Evolutionary conservation across 768 basidiomycete genomes (phyloP).

Genomic region (Cystoderma amianthinum): DNA sequence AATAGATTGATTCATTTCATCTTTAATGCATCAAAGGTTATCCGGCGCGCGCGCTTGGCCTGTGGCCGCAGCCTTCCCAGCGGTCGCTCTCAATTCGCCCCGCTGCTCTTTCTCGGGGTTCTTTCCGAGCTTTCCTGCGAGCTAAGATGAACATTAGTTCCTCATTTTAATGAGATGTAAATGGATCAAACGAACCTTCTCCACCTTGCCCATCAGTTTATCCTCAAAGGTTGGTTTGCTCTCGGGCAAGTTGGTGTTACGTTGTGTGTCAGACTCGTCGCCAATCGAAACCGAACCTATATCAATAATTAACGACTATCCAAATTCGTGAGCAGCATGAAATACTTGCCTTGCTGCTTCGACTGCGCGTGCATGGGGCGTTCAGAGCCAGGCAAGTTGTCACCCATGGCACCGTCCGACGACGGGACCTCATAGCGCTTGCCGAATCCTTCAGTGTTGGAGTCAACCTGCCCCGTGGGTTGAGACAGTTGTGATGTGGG

Average conservation of each 20-base stretch:
- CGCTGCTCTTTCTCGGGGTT: conserved; percentile 48
- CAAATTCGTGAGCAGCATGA: background rate
- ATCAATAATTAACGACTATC: background rate
- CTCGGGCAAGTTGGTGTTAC: conserved; percentile 23
- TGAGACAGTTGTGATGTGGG: too few species aligned
- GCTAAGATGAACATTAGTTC: too few species aligned
- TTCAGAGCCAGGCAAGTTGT: background rate
- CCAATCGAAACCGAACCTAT: conserved; percentile 27
- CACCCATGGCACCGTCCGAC: background rate
- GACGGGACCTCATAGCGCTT: too few species aligned
- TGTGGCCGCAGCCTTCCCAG: conserved; percentile 47
- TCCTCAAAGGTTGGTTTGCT: conserved; percentile 39
- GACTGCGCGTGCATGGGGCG: conserved; percentile 6
- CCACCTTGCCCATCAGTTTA: conserved; percentile 51
- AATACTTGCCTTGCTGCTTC: conserved; percentile 1
- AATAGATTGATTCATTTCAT: too few species aligned
- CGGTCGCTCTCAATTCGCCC: conserved; percentile 48
- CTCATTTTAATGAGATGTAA: too few species aligned
- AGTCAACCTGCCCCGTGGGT: too few species aligned
- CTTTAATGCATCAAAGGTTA: too few species aligned
- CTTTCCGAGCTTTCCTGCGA: conserved; percentile 39
- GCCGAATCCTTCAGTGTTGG: too few species aligned
- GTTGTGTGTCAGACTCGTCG: too few species aligned
- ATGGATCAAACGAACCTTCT: too few species aligned
- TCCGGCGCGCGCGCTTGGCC: too few species aligned